Evolutionary conservation across 2,329 filamentous ascomycete species (phyloP).

Genomic region (Cladosporium colombiae): DNA sequence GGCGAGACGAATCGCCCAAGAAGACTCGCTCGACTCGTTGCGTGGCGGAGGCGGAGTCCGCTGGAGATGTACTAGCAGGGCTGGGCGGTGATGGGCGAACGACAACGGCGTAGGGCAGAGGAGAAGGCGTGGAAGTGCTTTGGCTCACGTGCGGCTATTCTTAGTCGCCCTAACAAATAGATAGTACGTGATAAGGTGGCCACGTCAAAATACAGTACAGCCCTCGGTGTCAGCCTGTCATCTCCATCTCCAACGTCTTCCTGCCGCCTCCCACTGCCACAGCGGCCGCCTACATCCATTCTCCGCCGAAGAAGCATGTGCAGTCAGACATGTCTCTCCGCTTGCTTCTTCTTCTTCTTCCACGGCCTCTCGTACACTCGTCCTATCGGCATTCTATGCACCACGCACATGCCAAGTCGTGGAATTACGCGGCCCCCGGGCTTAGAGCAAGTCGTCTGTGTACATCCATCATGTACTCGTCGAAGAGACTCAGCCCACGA

Average conservation of each 20-base stretch:
- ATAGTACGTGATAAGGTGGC: neutral
- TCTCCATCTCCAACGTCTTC: neutral
- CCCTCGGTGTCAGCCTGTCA: neutral
- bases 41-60: neutral
- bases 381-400: constrained; percentile 3
- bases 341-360: neutral
- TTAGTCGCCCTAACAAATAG: neutral
- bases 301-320: neutral
- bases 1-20: too few species aligned
- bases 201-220: neutral
- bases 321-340: neutral
- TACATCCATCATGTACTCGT: neutral
- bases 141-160: constrained; percentile 4
- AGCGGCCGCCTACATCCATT: neutral
- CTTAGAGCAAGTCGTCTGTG: neutral
- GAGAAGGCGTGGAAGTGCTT: too few species aligned
- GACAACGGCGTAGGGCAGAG: neutral
- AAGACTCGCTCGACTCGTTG: too few species aligned
- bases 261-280: neutral
- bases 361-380: neutral
- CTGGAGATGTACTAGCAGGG: neutral
- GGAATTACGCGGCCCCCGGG: neutral
- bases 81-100: constrained; percentile 3
- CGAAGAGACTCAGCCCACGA: neutral
- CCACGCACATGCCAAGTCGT: neutral